Base-by-base conservation (phyloP, 768 basidiomycete species). In the Phaffia australis region DNA sequence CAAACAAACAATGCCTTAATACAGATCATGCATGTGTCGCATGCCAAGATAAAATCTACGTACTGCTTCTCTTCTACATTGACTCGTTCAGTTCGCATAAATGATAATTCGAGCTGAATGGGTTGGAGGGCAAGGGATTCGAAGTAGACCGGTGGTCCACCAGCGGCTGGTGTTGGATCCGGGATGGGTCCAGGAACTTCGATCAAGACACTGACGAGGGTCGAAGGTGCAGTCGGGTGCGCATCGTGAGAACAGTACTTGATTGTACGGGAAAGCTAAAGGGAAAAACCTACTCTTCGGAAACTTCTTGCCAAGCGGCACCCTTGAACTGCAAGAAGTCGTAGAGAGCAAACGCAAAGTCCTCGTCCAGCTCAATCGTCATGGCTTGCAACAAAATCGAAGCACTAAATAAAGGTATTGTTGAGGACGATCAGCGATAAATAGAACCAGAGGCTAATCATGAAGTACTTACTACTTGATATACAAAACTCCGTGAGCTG, bases 401-500 rank as follows among this genome's bases (percentile, higher is more conserved):
- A 63, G 89, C 94, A 73, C 35, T 42, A 11, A 4, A 11, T 42
- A 42, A 42, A 42, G 11, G n/a, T 42, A 5, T 42, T 42, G 35
- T 42, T 11, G 11, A 11, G 35, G 11, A 11, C 35, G 4, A 11
- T 42, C 4, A 11, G 11, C 11, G 11, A 42, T 11, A 42, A 42
- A 5, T 42, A 11, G 35, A 42, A 42, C 35, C 11, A 11, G 11
- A 42, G 11, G 35, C 11, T 42, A 42, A 42, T 42, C 35, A 42
- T 5, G 35, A 42, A 11, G 11, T 42, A 11, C 35, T 42, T 42
- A 42, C 35, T 98, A 98, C 77, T 98, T 98, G 79, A 99, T 81
- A 75, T 95, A 98, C n/a, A 90, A 76, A 11, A 99, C 95, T 21
- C 95, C 95, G 70, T 98, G 95, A n/a, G 87, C 95, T 99, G 58